Evolutionary conservation across 495 filamentous ascomycete species (phyloP).

Genomic region (Trichoderma gamsii): DNA sequence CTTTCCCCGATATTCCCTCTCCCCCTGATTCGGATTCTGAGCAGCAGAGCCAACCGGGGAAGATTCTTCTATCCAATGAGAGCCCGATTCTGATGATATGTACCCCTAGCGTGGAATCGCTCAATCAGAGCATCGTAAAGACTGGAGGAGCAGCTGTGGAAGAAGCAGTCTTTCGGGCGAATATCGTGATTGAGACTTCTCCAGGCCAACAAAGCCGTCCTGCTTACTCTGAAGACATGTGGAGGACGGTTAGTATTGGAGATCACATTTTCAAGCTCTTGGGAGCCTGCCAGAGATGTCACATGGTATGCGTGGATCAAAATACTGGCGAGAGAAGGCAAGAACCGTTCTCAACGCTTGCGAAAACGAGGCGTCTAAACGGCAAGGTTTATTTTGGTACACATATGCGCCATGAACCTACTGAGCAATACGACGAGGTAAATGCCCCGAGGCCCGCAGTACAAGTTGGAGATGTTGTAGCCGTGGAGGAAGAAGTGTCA

Average conservation of each 20-base stretch:
- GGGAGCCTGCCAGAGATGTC: slow-evolving; percentile 78
- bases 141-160: slow-evolving; percentile 53
- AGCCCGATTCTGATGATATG: slow-evolving; percentile 84
- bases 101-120: slow-evolving; percentile 64
- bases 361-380: slow-evolving; percentile 73
- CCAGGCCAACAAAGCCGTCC: slow-evolving; percentile 10
- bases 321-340: slow-evolving; percentile 67
- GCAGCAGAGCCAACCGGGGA: slow-evolving; percentile 28
- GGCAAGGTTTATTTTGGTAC: slow-evolving; percentile 83
- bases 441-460: slow-evolving; percentile 46
- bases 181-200: slow-evolving; percentile 61
- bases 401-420: slow-evolving; percentile 56
- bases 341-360: slow-evolving; percentile 83
- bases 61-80: slow-evolving; percentile 83
- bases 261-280: slow-evolving; percentile 59
- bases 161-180: slow-evolving; percentile 70
- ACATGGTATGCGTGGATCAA: slow-evolving; percentile 94
- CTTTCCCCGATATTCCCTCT: slow-evolving; percentile 47
- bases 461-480: slow-evolving; percentile 50
- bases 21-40: slow-evolving; percentile 40
- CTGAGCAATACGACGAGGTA: slow-evolving; percentile 19
- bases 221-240: slow-evolving; percentile 51
- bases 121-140: slow-evolving; percentile 64
- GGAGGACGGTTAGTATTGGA: slow-evolving; percentile 48
- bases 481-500: not conserved